Conservation (phyloP, 1,284 basidiomycete genomes). For the Pseudozyma pruni region DNA sequence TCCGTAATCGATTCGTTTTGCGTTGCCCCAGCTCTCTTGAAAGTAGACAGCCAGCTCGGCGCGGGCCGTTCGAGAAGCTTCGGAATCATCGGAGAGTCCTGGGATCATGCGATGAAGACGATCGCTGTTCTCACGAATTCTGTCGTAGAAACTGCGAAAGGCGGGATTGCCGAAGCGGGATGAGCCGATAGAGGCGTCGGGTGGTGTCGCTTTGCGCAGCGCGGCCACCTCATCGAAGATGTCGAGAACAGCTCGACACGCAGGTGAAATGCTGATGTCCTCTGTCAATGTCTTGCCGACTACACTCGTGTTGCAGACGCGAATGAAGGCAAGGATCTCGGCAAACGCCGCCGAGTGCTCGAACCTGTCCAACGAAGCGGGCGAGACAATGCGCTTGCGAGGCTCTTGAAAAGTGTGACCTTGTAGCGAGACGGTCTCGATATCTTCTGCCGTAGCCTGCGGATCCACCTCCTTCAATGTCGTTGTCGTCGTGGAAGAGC, state of each 20-base stretch:
- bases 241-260: slow-evolving; percentile 57
- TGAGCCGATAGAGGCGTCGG: slow-evolving; percentile 83
- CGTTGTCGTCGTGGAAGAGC: slow-evolving; percentile 2
- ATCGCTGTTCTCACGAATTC: slow-evolving; percentile 75
- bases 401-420: slow-evolving; percentile 60
- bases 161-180: slow-evolving; percentile 98
- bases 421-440: slow-evolving; percentile 14
- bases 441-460: slow-evolving; percentile 15
- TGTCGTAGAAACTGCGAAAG: slow-evolving; percentile 90
- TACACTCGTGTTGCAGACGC: slow-evolving; percentile 80
- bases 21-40: slow-evolving; percentile 88
- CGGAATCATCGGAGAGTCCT: slow-evolving; percentile 66
- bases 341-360: slow-evolving; percentile 79
- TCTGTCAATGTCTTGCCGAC: slow-evolving; percentile 79
- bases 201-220: slow-evolving; percentile 76
- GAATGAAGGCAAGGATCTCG: slow-evolving; percentile 79
- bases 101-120: slow-evolving; percentile 35
- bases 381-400: slow-evolving; percentile 81
- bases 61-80: slow-evolving; percentile 29
- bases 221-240: slow-evolving; percentile 45
- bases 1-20: slow-evolving; percentile 93
- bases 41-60: slow-evolving; percentile 77
- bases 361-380: slow-evolving; percentile 83
- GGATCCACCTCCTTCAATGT: not conserved
- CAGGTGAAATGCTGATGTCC: slow-evolving; percentile 58